Conservation (phyloP, 768 basidiomycete species). For the Suillus ampliporus region DNA sequence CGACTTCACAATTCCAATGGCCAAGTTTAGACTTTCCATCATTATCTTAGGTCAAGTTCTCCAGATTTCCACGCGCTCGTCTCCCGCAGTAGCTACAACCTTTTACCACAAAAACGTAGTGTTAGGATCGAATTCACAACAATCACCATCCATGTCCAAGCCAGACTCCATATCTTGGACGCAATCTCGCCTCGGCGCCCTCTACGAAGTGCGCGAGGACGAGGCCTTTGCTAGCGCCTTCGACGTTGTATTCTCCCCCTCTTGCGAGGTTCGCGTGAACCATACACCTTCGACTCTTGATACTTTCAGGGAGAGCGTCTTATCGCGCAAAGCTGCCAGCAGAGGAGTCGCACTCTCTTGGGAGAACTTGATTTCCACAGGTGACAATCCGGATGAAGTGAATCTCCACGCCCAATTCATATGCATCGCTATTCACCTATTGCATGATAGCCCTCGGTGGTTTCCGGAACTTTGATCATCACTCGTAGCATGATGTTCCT, state of each 20-base stretch:
- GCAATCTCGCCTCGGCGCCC: constrained; percentile 31
- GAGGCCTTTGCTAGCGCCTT: constrained; percentile 25
- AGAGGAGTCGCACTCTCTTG: constrained; percentile 37
- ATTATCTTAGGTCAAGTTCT: constrained; percentile 4
- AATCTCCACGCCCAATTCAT: constrained; percentile 1
- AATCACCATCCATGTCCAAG: constrained; percentile 11
- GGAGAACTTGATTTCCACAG: constrained; percentile 41
- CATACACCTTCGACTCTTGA: constrained; percentile 30
- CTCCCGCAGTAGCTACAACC: neutral
- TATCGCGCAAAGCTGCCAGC: constrained; percentile 23
- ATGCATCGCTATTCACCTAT: neutral
- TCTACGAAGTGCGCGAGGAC: constrained; percentile 30
- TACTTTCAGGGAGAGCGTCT: constrained; percentile 35
- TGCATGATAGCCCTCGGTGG: constrained; percentile 34
- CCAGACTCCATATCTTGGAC: constrained; percentile 32
- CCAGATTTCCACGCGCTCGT: constrained; percentile 1
- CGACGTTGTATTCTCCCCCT: constrained; percentile 37
- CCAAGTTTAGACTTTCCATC: neutral
- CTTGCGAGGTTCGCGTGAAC: constrained; percentile 41
- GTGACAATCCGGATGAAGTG: constrained; percentile 26
- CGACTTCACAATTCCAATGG: too few species aligned
- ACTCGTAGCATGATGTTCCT: constrained; percentile 46
- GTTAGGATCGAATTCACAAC: neutral
- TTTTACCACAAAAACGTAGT: neutral
- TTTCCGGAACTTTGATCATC: constrained; percentile 46